Base-by-base conservation (phyloP, 2,329 filamentous ascomycete species). In the Scytalidium lignicola region DNA sequence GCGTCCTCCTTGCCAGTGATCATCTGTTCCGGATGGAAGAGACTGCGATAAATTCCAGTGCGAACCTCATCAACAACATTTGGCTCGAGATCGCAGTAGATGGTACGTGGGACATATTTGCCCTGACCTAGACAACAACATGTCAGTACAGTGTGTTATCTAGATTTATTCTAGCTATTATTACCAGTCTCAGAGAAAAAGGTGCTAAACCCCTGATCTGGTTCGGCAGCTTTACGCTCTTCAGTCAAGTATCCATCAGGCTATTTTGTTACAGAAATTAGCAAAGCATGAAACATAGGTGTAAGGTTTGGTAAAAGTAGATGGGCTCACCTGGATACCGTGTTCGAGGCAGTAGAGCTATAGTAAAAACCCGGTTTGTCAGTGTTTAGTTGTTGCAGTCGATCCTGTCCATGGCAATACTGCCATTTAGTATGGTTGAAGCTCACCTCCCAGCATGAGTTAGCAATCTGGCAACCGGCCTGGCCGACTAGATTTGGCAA, bases 271-370 rank as follows among this genome's bases (percentile, higher is more conserved):
- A 37, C 7, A 9, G 4, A 37, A 37, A 37, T 37, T n/a, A 37
- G 32, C 15, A 37, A 8, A 13, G 5, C n/a, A 13, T 17, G 12
- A 47, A 7, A 22, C 19, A 41, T 8, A 17, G 32, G 15, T 9
- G n/a, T 37, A 17, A 17, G 15, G 32, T n/a, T 17, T 43, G 22
- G 23, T 19, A 43, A 18, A n/a, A 43, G 23, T 39, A 43, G 29
- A 48, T 51, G 52, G 51, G 72, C 84, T 61, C 85, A 96, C 91
- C 87, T 96, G 88, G 65, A 99, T 99, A 68, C 93, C 93, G 75
- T 99, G 93, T 83, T 99, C 93, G 68, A 99, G 90, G 78, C 93
- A 99, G 85, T 99, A 99, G 58, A 99, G 89, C 93, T 99, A 74
- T 56, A 65, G 56, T 59, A 57, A 62, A 59, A 64, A 55, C 53